Base-by-base conservation (phyloP, 2,329 filamentous ascomycete genomes). In the Trichoderma asperellum region DNA sequence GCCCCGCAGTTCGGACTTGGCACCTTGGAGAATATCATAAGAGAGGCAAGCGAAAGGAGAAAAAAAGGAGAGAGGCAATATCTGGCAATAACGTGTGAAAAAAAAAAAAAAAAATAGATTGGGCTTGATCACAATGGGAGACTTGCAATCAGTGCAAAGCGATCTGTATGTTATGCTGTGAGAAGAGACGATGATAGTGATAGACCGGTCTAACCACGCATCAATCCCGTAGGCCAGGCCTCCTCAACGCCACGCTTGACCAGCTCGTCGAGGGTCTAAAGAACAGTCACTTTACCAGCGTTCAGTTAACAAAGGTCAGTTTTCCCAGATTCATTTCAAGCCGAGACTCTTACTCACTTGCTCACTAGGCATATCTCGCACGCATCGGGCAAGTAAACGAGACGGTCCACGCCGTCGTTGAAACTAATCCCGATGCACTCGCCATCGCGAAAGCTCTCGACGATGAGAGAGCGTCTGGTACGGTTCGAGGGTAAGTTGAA, bases 371-470 rank as follows among this genome's bases (percentile, higher is more conserved):
- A 27, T 77, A 77, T 60, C 52, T 74, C 2, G 70, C 71, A 3
- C 73, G 76, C 32, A 77, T 77, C n/a, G 27, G 56, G 12, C 72
- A 77, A 59, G 73, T 74, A 11, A 77, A 77, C 27, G 68, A 68
- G 2, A 27, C 59, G 0, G 70, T 81, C 8, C 73, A 75, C 43
- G 76, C 77, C 8, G 75, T 81, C 24, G 77, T 76, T 4, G 79
- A 82, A 72, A 67, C 78, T 24, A 80, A 81, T 63, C 76, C 77
- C 0, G 78, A 80, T 70, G 80, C 80, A 7, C 68, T 79, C 5
- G 49, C 64, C 8, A 77, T 79, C 24, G 81, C 80, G 16, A 61
- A 70, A 1, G 49, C 67, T 5, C 73, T 81, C 4, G 80, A 82
- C 52, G 68, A 57, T 4, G 76, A 80, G 70, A 74, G 79, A 4